phyloP scores from a whole-genome alignment of 352 stramenopile genomes.

The Phytophthora sp. region DNA sequence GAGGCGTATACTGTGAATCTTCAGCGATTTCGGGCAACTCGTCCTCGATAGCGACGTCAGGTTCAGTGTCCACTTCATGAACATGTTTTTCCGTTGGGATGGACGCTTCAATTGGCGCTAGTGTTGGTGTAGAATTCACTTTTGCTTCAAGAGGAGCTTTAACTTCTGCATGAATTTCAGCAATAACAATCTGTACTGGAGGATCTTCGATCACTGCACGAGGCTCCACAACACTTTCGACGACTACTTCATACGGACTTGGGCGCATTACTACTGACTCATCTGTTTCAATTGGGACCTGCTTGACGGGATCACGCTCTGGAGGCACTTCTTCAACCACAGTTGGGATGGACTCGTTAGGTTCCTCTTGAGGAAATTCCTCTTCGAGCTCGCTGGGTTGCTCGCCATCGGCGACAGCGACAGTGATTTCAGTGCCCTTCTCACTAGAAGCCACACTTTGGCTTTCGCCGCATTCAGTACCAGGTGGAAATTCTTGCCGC shows the following conservation, averaged over 20 bases:
- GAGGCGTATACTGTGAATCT: constrained; percentile 6
- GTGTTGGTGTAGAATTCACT: background rate
- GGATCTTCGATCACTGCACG: background rate
- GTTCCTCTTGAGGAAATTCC: constrained; percentile 9
- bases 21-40: background rate
- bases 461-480: constrained; percentile 6
- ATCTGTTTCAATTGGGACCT: constrained; percentile 1
- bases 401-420: background rate
- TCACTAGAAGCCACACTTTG: background rate
- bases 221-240: background rate
- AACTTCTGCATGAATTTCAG: constrained; percentile 7
- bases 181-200: constrained; percentile 1
- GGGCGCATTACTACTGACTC: constrained; percentile 4
- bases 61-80: background rate
- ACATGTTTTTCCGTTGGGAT: background rate
- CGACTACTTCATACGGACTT: background rate
- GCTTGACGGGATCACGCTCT: background rate
- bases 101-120: constrained; percentile 3
- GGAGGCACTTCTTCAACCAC: constrained; percentile 5
- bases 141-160: constrained; percentile 2
- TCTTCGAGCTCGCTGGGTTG: background rate
- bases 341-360: background rate
- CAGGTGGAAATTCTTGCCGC: constrained; percentile 7
- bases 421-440: background rate
- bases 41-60: constrained; percentile 1